A percentile compares a stretch with the other conserved stretches of the same genome.
These are phyloP conservation scores for Magnaporthiopsis poae DNA, from an alignment of 2,329 filamentous ascomycete species.

Conservation along the genomic window DNA sequence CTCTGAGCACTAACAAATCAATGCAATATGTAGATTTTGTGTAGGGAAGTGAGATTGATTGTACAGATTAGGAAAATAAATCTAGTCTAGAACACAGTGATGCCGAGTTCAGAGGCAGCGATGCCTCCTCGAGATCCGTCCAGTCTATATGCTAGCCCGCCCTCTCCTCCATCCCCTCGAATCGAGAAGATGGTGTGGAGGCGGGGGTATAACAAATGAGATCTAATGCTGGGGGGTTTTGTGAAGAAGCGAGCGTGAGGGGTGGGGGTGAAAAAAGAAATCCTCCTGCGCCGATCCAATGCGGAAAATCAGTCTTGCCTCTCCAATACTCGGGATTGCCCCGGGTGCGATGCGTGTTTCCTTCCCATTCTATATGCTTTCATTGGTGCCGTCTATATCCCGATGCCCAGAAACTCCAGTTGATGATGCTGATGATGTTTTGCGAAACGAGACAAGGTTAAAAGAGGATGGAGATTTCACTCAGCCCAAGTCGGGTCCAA, in stretches of 20 bases:
- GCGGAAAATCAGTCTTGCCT: background rate
- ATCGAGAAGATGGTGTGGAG: background rate
- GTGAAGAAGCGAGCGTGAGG: background rate
- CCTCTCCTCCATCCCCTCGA: background rate
- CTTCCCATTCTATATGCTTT: background rate
- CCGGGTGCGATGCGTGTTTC: background rate
- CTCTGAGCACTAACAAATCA: conserved; percentile 3
- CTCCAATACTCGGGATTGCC: background rate
- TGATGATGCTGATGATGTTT: background rate
- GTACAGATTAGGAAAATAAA: background rate
- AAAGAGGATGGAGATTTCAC: background rate
- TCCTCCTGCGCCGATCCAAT: background rate
- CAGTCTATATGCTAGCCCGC: background rate
- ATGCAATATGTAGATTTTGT: conserved; percentile 29
- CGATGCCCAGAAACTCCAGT: conserved; percentile 1
- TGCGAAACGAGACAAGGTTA: background rate
- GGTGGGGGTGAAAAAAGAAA: background rate
- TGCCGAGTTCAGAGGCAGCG: background rate
- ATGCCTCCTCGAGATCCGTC: background rate
- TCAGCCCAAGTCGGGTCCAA: background rate
- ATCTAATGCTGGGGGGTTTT: background rate
- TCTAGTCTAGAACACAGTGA: conserved; percentile 6
- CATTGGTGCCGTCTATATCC: background rate
- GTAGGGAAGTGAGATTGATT: conserved; percentile 30
- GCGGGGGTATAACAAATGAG: background rate